Evolutionary conservation across 768 basidiomycete genomes (phyloP).

Genomic region (Collybia mongolica): DNA sequence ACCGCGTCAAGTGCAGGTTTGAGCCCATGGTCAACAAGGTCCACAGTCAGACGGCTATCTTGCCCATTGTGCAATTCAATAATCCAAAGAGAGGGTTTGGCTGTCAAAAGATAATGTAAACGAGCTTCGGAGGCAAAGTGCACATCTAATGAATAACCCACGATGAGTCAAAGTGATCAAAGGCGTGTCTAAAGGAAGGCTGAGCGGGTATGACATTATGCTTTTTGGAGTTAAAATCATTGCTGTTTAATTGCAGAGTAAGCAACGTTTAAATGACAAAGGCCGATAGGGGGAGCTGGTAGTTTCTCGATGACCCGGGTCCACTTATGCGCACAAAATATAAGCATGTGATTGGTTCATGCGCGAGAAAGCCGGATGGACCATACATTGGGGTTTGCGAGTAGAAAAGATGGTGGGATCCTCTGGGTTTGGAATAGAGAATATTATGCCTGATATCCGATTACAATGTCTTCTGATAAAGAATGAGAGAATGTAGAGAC

Average conservation of each 20-base stretch:
- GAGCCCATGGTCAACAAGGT: constrained; percentile 56
- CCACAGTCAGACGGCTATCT: constrained; percentile 67
- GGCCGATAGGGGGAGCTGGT: not conserved
- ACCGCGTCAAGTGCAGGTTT: constrained; percentile 72
- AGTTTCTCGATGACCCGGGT: not conserved
- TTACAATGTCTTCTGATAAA: too few relatives aligned
- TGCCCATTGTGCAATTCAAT: constrained; percentile 79
- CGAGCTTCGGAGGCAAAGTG: not conserved
- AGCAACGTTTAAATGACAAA: not conserved
- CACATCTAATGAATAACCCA: constrained; percentile 24
- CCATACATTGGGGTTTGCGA: too few relatives aligned
- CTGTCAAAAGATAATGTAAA: constrained; percentile 27
- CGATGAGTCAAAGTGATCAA: constrained; percentile 70
- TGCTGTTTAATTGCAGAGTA: not conserved
- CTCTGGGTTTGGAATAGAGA: too few relatives aligned
- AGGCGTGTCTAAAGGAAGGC: constrained; percentile 48
- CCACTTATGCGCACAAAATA: not conserved
- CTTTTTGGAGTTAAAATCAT: not conserved
- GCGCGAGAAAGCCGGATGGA: not conserved
- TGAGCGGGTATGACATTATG: constrained; percentile 45
- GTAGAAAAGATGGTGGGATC: too few relatives aligned
- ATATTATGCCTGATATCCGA: too few relatives aligned
- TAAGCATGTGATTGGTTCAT: constrained; percentile 21
- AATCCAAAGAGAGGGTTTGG: constrained; percentile 64
- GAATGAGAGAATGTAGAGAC: too few relatives aligned